These are phyloP conservation scores for Stentor coeruleus DNA, from an alignment of 73 alveolate species.

Conservation along the genomic window DNA sequence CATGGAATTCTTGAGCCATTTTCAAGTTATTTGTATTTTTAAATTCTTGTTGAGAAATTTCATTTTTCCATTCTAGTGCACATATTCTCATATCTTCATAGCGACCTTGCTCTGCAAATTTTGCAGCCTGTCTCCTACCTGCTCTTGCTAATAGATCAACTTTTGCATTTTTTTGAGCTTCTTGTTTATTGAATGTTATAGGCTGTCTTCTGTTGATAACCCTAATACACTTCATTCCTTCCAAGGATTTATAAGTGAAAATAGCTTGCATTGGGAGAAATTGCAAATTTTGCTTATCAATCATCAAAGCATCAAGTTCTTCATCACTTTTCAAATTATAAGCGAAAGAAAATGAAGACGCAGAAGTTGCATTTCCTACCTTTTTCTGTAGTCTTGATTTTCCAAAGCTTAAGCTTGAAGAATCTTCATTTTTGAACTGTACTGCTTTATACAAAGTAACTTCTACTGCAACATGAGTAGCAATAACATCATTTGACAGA, in stretches of 20 bases:
- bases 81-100: slow-evolving; percentile 56
- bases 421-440: slow-evolving; percentile 62
- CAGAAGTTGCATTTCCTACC: slow-evolving; percentile 83
- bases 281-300: slow-evolving; percentile 49
- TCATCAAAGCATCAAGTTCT: slow-evolving; percentile 48
- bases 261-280: slow-evolving; percentile 70
- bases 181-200: slow-evolving; percentile 61
- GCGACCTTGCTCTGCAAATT: slow-evolving; percentile 66
- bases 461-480: slow-evolving; percentile 66
- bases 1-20: too few relatives aligned
- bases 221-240: slow-evolving; percentile 80
- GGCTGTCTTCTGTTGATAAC: slow-evolving; percentile 54
- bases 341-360: slow-evolving; percentile 74
- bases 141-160: slow-evolving; percentile 64
- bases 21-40: too few relatives aligned
- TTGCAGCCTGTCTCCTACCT: slow-evolving; percentile 77
- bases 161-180: slow-evolving; percentile 66
- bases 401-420: slow-evolving; percentile 50
- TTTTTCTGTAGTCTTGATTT: slow-evolving; percentile 51
- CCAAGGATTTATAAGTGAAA: slow-evolving; percentile 55
- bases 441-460: slow-evolving; percentile 76
- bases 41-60: background rate
- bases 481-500: slow-evolving; percentile 70
- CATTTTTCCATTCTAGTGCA: slow-evolving; percentile 21
- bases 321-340: slow-evolving; percentile 61